A percentile compares a stretch with the other conserved stretches of the same genome.
Evolutionary conservation across 495 filamentous ascomycete species (phyloP).

Genomic region (Rhizodiscina lignyota): DNA sequence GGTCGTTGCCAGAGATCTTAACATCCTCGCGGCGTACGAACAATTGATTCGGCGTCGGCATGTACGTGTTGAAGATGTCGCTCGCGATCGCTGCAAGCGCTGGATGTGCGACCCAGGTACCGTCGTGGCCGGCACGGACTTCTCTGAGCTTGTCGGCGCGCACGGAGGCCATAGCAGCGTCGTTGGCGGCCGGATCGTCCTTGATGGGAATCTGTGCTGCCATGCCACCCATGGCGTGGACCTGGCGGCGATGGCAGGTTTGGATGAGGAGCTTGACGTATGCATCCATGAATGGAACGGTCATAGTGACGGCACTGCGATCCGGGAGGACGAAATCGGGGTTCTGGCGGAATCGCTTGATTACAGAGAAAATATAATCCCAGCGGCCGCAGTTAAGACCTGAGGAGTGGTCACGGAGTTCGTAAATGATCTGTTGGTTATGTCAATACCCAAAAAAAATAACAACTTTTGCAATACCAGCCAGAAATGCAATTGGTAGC

Average conservation of each 20-base stretch:
- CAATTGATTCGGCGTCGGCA: slow-evolving; percentile 97
- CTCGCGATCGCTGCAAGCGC: slow-evolving; percentile 77
- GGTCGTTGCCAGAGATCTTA: slow-evolving; percentile 67
- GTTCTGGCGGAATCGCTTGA: slow-evolving; percentile 98
- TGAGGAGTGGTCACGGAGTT: slow-evolving; percentile 90
- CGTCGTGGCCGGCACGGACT: slow-evolving; percentile 88
- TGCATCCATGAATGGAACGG: slow-evolving; percentile 95
- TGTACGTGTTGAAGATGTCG: slow-evolving; percentile 95
- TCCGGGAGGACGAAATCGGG: slow-evolving; percentile 86
- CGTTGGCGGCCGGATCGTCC: slow-evolving; percentile 75
- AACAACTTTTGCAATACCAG: too few species aligned
- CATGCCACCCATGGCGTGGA: slow-evolving; percentile 98
- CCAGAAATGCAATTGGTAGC: too few species aligned
- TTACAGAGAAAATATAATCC: slow-evolving; percentile 99
- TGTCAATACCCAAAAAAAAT: too few species aligned
- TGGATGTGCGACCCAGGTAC: slow-evolving; percentile 93
- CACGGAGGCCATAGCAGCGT: slow-evolving; percentile 85
- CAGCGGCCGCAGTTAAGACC: slow-evolving; percentile 97
- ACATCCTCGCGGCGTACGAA: slow-evolving; percentile 85
- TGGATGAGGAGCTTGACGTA: slow-evolving; percentile 94
- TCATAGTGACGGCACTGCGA: slow-evolving; percentile 87
- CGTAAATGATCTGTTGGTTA: slow-evolving; percentile 70
- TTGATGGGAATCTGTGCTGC: slow-evolving; percentile 98
- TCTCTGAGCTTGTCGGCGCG: slow-evolving; percentile 93
- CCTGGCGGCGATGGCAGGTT: slow-evolving; percentile 88